Percentiles rank a stretch among this genome's conserved stretches.
These are phyloP conservation scores for Penicillium taxi DNA, from an alignment of 495 filamentous ascomycete genomes.

Conservation along the genomic window DNA sequence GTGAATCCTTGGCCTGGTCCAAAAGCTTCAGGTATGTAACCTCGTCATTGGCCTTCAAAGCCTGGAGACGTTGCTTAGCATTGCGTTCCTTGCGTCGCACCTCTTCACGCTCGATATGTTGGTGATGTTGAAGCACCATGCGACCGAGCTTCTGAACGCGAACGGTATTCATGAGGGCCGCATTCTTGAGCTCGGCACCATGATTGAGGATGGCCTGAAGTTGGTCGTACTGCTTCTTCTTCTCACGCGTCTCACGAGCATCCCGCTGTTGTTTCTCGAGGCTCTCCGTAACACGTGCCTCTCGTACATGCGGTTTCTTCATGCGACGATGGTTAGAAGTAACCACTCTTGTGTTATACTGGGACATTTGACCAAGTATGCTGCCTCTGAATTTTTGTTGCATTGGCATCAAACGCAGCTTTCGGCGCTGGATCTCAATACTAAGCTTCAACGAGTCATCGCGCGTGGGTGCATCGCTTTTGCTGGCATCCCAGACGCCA, in stretches of 20 bases:
- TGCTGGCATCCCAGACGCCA: constrained; percentile 70
- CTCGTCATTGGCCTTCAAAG: constrained; percentile 97
- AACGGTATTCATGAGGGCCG: constrained; percentile 44
- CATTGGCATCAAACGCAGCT: constrained; percentile 70
- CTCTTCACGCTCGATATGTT: constrained; percentile 97
- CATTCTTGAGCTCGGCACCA: constrained; percentile 55
- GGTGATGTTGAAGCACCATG: constrained; percentile 78
- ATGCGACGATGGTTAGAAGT: constrained; percentile 79
- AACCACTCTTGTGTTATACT: constrained; percentile 94
- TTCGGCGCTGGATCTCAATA: constrained; percentile 88
- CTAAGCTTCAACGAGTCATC: constrained; percentile 82
- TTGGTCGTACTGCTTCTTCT: constrained; percentile 91
- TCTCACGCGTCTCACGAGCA: constrained; percentile 85
- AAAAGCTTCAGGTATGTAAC: constrained; percentile 95
- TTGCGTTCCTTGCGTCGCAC: constrained; percentile 95
- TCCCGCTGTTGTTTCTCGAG: constrained; percentile 97
- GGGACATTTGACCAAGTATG: constrained; percentile 77
- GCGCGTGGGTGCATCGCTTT: constrained; percentile 57
- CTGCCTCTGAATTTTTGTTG: constrained; percentile 78
- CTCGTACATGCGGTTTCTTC: constrained; percentile 94
- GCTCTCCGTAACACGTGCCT: constrained; percentile 95
- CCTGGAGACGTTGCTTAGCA: constrained; percentile 98
- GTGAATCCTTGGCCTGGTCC: constrained; percentile 96
- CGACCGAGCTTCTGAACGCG: constrained; percentile 80
- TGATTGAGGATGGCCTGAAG: constrained; percentile 65